A percentile compares a stretch with the other conserved stretches of the same genome.
Conservation (phyloP, 306 rosid species). For the Datisca glomerata region DNA sequence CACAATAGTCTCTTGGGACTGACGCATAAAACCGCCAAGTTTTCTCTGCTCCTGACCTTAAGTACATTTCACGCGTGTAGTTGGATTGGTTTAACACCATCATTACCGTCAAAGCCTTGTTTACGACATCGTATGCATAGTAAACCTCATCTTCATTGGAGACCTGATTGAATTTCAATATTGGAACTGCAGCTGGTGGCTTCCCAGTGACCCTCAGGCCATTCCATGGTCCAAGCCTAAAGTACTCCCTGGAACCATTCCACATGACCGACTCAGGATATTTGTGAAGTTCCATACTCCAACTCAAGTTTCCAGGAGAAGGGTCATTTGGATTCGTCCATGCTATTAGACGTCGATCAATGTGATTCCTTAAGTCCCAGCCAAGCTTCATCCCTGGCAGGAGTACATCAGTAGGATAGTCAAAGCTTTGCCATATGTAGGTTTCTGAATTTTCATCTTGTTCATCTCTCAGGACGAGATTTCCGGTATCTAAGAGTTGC, state of each 20-base stretch:
- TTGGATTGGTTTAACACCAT: slow-evolving; percentile 20
- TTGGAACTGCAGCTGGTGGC: slow-evolving; percentile 5
- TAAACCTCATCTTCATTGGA: slow-evolving; percentile 23
- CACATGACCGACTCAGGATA: slow-evolving; percentile 22
- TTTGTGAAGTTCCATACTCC: slow-evolving; percentile 6
- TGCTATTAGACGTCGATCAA: slow-evolving; percentile 24
- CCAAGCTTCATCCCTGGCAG: slow-evolving; percentile 37
- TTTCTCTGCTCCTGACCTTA: slow-evolving; percentile 12
- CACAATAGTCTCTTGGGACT: slow-evolving; percentile 29
- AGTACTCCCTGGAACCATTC: slow-evolving; percentile 9
- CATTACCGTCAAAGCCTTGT: slow-evolving; percentile 8
- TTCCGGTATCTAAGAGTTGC: slow-evolving; percentile 35
- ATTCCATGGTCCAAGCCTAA: slow-evolving; percentile 38
- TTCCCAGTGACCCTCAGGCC: slow-evolving; percentile 18
- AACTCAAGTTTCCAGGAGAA: slow-evolving; percentile 21
- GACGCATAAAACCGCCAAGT: slow-evolving; percentile 14
- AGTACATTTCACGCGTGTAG: neutral
- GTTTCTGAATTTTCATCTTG: slow-evolving; percentile 2
- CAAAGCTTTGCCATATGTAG: slow-evolving; percentile 52
- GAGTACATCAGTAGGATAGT: slow-evolving; percentile 38
- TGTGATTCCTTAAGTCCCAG: slow-evolving; percentile 23
- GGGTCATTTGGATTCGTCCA: slow-evolving; percentile 45
- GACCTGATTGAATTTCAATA: slow-evolving; percentile 2
- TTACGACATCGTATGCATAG: neutral
- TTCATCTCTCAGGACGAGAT: slow-evolving; percentile 28